A percentile compares a stretch with the other conserved stretches of the same genome.
phyloP scores from a whole-genome alignment of 306 rosid genomes.

The Sindora glabra region DNA sequence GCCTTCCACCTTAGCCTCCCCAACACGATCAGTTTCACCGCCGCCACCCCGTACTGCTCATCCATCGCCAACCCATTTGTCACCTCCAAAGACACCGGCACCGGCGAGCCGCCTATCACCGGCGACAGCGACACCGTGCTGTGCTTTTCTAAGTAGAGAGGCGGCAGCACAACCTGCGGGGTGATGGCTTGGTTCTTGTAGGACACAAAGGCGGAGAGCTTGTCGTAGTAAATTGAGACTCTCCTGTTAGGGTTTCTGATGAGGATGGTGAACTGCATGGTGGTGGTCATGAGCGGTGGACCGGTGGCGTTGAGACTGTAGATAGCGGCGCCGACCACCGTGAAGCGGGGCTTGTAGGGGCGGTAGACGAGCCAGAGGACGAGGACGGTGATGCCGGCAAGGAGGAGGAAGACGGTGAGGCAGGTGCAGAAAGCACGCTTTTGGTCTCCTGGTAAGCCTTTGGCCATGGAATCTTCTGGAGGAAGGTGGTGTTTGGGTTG shows the following conservation, averaged over 20 bases:
- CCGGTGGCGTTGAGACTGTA: constrained; percentile 55
- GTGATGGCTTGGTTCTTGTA: constrained; percentile 66
- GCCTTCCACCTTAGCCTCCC: constrained; percentile 79
- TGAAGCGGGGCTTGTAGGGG: constrained; percentile 58
- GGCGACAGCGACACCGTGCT: constrained; percentile 57
- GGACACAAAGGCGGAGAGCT: constrained; percentile 40
- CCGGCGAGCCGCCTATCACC: constrained; percentile 50
- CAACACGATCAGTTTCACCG: constrained; percentile 39
- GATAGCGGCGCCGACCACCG: constrained; percentile 47
- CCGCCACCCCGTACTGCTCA: constrained; percentile 53
- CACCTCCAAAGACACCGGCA: constrained; percentile 55
- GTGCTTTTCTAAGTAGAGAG: constrained; percentile 33
- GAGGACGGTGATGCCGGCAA: constrained; percentile 43
- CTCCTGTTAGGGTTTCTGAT: constrained; percentile 69
- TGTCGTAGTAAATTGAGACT: constrained; percentile 57
- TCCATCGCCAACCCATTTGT: constrained; percentile 40
- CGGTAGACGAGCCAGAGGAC: constrained; percentile 78
- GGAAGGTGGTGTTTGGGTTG: not conserved
- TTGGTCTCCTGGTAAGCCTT: constrained; percentile 3
- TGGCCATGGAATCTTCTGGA: not conserved
- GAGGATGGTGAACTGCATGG: constrained; percentile 67
- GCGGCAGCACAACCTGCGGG: constrained; percentile 48
- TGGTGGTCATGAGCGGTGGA: constrained; percentile 40
- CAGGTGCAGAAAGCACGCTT: constrained; percentile 39
- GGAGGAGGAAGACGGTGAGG: constrained; percentile 49